A percentile compares a stretch with the other conserved stretches of the same genome.
Conservation (phyloP, 2,329 filamentous ascomycete genomes). For the Cyanodermella asteris region DNA sequence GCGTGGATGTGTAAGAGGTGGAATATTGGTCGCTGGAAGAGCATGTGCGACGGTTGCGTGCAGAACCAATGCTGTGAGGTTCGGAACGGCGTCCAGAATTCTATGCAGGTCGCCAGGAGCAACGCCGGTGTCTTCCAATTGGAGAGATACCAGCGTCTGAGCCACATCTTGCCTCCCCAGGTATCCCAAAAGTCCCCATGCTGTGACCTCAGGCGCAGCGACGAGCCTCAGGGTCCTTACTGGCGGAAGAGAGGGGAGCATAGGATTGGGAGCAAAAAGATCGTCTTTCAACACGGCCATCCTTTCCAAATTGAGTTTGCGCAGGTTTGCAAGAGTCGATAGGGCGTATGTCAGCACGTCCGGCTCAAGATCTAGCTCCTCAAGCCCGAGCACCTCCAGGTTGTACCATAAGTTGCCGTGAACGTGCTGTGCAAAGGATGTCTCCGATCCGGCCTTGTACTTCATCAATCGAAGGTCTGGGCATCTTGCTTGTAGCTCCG, state of each 20-base stretch:
- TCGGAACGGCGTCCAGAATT: slow-evolving; percentile 20
- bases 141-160: slow-evolving; percentile 42
- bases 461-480: slow-evolving; percentile 74
- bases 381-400: slow-evolving; percentile 20
- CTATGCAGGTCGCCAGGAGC: slow-evolving; percentile 18
- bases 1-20: slow-evolving; percentile 44
- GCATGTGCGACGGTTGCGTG: slow-evolving; percentile 32
- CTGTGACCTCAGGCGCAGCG: slow-evolving; percentile 49
- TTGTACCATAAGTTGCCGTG: slow-evolving; percentile 25
- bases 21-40: slow-evolving; percentile 33
- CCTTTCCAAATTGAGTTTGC: slow-evolving; percentile 52
- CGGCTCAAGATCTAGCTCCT: slow-evolving; percentile 16
- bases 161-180: slow-evolving; percentile 39
- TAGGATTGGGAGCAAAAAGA: slow-evolving; percentile 44
- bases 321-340: slow-evolving; percentile 41
- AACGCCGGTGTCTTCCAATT: slow-evolving; percentile 51
- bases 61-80: slow-evolving; percentile 28
- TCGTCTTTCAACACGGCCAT: slow-evolving; percentile 52
- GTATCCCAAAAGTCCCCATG: slow-evolving; percentile 46
- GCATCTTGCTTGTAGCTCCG: slow-evolving; percentile 69
- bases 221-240: slow-evolving; percentile 53
- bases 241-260: slow-evolving; percentile 50
- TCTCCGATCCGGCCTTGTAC: slow-evolving; percentile 58
- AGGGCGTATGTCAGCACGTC: slow-evolving; percentile 44
- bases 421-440: slow-evolving; percentile 48